Conservation (phyloP, 805 yeast species). For the Starmerella sp. region DNA sequence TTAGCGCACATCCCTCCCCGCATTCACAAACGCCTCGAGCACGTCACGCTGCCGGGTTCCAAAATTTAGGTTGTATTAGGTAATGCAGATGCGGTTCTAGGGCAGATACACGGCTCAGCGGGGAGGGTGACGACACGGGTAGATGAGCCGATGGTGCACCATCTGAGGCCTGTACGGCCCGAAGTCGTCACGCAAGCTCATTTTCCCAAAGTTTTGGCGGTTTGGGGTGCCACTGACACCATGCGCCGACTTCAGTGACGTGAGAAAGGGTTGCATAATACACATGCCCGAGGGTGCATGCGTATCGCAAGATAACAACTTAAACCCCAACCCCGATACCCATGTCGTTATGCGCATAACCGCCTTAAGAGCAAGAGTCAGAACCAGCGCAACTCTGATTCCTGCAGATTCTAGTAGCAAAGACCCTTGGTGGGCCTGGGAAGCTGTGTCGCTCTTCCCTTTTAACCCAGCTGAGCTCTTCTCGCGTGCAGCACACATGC, state of each 20-base stretch:
- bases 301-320: neutral
- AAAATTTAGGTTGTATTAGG: neutral
- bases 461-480: neutral
- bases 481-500: neutral
- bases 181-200: too few relatives aligned
- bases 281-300: constrained; percentile 1
- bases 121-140: neutral
- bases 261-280: neutral
- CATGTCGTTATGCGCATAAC: neutral
- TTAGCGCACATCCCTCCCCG: neutral
- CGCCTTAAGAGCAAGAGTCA: neutral
- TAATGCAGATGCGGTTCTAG: neutral
- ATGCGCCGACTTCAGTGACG: neutral
- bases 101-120: neutral
- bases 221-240: neutral
- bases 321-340: neutral
- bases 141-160: neutral
- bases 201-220: too few relatives aligned
- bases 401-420: neutral
- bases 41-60: neutral
- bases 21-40: neutral
- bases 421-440: neutral
- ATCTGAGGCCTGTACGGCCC: neutral
- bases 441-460: neutral
- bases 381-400: neutral